These are phyloP conservation scores for Aspergillus egyptiacus DNA, from an alignment of 495 filamentous ascomycete species.

Conservation along the genomic window DNA sequence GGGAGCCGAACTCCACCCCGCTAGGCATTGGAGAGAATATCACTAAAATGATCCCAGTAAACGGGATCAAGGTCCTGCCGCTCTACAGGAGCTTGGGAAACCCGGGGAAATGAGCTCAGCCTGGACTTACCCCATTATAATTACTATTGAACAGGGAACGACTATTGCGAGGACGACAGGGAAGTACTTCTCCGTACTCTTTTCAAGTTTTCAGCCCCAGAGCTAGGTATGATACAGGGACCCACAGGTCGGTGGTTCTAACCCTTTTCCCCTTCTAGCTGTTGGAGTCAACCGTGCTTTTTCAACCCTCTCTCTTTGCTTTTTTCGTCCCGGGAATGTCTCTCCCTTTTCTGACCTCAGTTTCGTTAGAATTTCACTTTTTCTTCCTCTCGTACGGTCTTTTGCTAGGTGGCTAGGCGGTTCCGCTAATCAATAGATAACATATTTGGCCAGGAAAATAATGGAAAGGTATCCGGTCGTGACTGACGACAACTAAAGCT, in stretches of 20 bases:
- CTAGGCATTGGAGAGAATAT: slow-evolving; percentile 1
- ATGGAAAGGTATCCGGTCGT: not conserved
- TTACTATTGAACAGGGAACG: not conserved
- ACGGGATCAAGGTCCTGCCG: slow-evolving; percentile 18
- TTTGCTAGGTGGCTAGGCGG: slow-evolving; percentile 4
- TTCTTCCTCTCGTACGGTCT: not conserved
- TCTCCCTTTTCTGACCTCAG: not conserved
- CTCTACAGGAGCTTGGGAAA: slow-evolving; percentile 4
- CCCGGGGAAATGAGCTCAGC: slow-evolving; percentile 8
- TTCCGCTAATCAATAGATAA: slow-evolving; percentile 2
- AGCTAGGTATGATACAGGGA: not conserved
- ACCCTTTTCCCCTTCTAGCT: slow-evolving; percentile 3
- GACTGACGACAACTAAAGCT: slow-evolving; percentile 3
- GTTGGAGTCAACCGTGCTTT: not conserved
- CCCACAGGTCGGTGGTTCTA: slow-evolving; percentile 11
- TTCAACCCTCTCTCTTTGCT: not conserved
- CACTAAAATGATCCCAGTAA: slow-evolving; percentile 4
- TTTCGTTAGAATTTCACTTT: not conserved
- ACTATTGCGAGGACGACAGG: not conserved
- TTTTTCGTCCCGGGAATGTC: slow-evolving; percentile 1
- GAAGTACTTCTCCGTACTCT: slow-evolving; percentile 1
- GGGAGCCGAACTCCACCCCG: slow-evolving; percentile 1
- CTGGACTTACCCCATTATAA: not conserved
- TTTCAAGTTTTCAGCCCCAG: slow-evolving; percentile 18
- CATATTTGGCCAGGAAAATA: not conserved